Evolutionary conservation across 306 rosid species (phyloP).

Genomic region (Cicer pinnatifidum): DNA sequence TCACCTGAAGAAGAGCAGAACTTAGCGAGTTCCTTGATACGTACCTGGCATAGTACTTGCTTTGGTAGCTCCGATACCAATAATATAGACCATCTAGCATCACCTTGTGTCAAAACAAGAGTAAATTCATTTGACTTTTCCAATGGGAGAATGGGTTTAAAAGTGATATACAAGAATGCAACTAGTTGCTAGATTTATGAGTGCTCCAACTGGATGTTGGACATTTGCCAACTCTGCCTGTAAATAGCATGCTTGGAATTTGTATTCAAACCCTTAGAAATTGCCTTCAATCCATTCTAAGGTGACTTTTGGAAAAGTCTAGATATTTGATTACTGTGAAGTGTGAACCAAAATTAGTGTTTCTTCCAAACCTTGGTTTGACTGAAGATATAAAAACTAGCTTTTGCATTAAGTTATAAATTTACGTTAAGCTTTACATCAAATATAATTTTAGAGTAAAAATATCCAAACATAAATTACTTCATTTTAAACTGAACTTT

Average conservation of each 20-base stretch:
- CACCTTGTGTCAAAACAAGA: slow-evolving; percentile 19
- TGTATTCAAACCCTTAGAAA: neutral
- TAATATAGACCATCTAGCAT: slow-evolving; percentile 6
- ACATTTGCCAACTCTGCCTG: neutral
- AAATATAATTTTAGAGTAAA: too few species aligned
- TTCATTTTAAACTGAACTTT: neutral
- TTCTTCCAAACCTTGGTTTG: neutral
- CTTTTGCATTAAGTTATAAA: neutral
- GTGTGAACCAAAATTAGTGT: neutral
- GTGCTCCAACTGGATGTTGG: slow-evolving; percentile 19
- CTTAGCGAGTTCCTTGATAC: neutral
- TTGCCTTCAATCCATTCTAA: neutral
- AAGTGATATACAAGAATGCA: slow-evolving; percentile 25
- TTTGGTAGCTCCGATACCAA: neutral
- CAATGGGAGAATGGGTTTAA: slow-evolving; percentile 7
- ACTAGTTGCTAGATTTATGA: slow-evolving; percentile 4
- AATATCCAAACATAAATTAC: neutral
- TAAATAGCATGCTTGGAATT: neutral
- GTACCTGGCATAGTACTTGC: neutral
- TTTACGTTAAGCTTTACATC: neutral
- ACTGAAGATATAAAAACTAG: neutral
- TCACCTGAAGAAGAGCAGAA: neutral
- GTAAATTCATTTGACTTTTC: neutral
- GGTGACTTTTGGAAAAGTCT: neutral
- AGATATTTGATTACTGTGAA: slow-evolving; percentile 10